Evolutionary conservation across 176 grass and related monocot genomes (phyloP), one percentile per base, ranked within the genome.

Genomic region (Rhynchospora pubera): DNA sequence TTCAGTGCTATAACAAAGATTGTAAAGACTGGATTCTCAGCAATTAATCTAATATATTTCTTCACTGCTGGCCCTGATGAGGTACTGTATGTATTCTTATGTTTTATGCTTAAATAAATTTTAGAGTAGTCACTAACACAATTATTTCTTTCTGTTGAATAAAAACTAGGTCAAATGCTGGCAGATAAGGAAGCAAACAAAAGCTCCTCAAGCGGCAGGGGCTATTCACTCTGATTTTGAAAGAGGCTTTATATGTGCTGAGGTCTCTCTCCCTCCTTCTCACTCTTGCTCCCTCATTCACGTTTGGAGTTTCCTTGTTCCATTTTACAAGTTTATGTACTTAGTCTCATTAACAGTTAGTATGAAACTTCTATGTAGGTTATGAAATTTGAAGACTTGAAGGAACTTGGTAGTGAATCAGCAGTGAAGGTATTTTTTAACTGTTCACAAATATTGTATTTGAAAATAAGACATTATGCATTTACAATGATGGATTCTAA

Each of bases 1-100:
- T 73, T 58, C 91, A 99, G 96, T 89, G 88, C 87, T 67, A 90
- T 99, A 82, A 64, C 89, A 22, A 99, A 95, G 92, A 93, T 99
- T 57, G 88, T 99, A 61, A 99, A 99, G 90, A 99, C 92, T 88
- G 96, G 96, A 79, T 99, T 99, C 82, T 69, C 92, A 77, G 87
- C 96, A 84, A 99, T 99, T 85, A 93, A 99, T 87, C 90, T 99
- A 44, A 99, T 99, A 88, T 99, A 99, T 79, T 99, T 99, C 50
- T 99, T 99, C 80, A 99, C 96, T 59, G 96, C 96, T 99, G 96
- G 96, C 21, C 91, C 91, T 64, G 96, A 93, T 85, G 96, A 99
- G 96, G 96, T 99, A 93, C 42, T 26, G 63, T 74, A 43, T 81
- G 23, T 87, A 32, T 80, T 24, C 43, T 71, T 85, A 16, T 51